Conservation (phyloP, 257 asterid genomes). For the Jacaranda copaia region DNA sequence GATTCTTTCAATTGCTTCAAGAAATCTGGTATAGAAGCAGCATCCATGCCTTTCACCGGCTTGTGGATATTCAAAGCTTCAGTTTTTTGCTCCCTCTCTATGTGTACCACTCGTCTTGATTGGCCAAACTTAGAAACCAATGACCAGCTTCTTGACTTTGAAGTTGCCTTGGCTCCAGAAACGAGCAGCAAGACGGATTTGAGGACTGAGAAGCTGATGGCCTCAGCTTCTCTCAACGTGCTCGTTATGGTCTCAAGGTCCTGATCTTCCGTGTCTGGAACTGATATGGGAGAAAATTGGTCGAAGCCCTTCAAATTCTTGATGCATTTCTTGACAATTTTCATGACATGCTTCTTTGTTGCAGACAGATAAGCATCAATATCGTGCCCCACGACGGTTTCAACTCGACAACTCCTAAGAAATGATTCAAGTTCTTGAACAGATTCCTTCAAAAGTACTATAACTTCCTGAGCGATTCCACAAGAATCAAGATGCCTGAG, state of each 20-base stretch:
- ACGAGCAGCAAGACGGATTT: constrained; percentile 16
- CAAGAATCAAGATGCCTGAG: constrained; percentile 41
- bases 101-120: constrained; percentile 24
- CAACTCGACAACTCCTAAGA: constrained; percentile 35
- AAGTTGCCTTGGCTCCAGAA: constrained; percentile 15
- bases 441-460: constrained; percentile 35
- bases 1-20: constrained; percentile 24
- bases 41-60: not conserved
- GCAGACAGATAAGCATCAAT: constrained; percentile 25
- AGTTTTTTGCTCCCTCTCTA: not conserved
- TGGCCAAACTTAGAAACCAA: constrained; percentile 25
- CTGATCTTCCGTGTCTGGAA: not conserved
- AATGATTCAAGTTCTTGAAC: constrained; percentile 47
- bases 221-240: constrained; percentile 32
- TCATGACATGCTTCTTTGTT: constrained; percentile 32
- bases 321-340: constrained; percentile 29
- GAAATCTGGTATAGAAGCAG: not conserved
- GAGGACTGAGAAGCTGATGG: constrained; percentile 19
- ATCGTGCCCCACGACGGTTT: constrained; percentile 26
- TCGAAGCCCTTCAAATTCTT: constrained; percentile 32
- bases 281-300: not conserved
- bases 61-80: not conserved
- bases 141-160: constrained; percentile 34
- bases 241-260: not conserved
- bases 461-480: constrained; percentile 29